Percentiles rank a stretch among this genome's conserved stretches.
These are phyloP conservation scores for Pachyrhizus erosus DNA, from an alignment of 306 rosid genomes.

Conservation along the genomic window DNA sequence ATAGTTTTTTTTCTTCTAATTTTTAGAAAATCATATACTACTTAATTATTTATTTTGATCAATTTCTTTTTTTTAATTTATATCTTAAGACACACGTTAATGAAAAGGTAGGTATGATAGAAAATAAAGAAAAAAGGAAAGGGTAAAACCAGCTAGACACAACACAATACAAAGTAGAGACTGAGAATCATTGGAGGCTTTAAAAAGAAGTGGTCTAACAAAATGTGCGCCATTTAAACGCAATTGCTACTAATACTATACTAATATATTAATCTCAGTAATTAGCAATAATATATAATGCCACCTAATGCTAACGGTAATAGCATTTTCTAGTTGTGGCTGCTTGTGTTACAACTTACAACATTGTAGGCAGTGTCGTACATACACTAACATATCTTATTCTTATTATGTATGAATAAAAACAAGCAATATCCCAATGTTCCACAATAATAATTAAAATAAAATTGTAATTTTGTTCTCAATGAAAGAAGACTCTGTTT, in stretches of 20 bases:
- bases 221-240: constrained; percentile 45
- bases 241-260: background rate
- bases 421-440: background rate
- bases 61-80: background rate
- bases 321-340: constrained; percentile 14
- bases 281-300: background rate
- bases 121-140: background rate
- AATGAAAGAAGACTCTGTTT: constrained; percentile 33
- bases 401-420: background rate
- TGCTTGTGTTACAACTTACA: constrained; percentile 22
- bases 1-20: background rate
- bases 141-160: background rate
- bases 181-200: constrained; percentile 3
- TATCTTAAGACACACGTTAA: background rate
- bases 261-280: background rate
- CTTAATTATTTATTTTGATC: background rate
- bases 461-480: constrained; percentile 15
- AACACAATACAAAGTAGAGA: background rate
- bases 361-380: background rate
- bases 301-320: constrained; percentile 29
- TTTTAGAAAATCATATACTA: too few relatives aligned
- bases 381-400: background rate
- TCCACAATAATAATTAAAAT: constrained; percentile 29
- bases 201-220: background rate
- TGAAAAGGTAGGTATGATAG: background rate